A percentile compares a stretch with the other conserved stretches of the same genome.
Evolutionary conservation across 2,329 filamentous ascomycete genomes (phyloP).

Genomic region (Colletotrichum gigasporum): DNA sequence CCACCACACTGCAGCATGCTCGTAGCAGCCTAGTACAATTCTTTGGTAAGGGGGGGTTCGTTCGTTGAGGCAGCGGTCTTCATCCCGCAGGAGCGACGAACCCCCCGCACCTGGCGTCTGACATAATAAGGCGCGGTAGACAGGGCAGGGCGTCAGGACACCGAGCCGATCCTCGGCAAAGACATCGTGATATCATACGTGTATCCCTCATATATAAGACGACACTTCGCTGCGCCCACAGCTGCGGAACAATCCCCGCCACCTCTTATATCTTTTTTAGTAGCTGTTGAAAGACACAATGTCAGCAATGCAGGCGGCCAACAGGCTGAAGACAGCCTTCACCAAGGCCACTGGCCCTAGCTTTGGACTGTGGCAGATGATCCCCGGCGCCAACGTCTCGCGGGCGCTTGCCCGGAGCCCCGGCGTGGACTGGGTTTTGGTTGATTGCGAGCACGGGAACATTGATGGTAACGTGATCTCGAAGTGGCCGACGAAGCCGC

Average conservation of each 20-base stretch:
- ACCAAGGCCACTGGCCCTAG: slow-evolving; percentile 55
- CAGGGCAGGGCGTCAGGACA: not conserved
- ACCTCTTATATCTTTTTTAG: not conserved
- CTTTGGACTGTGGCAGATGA: slow-evolving; percentile 71
- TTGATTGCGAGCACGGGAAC: slow-evolving; percentile 64
- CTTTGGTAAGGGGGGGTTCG: no score
- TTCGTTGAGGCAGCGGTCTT: no score
- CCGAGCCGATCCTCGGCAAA: not conserved
- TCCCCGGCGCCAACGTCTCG: slow-evolving; percentile 68
- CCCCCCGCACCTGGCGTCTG: not conserved
- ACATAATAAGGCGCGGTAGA: slow-evolving; percentile 8
- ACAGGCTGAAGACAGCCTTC: slow-evolving; percentile 60
- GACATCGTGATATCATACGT: not conserved
- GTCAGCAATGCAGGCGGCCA: slow-evolving; percentile 53
- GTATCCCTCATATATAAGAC: not conserved
- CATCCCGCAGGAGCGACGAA: not conserved
- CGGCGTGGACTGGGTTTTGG: slow-evolving; percentile 74
- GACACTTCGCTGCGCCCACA: no score
- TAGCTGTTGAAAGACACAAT: not conserved
- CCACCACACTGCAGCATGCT: not conserved
- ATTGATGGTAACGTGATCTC: slow-evolving; percentile 56
- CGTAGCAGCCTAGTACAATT: not conserved
- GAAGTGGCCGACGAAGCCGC: not conserved
- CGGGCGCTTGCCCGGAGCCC: slow-evolving; percentile 66
- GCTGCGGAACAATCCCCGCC: no score